Base-by-base conservation (phyloP, 805 yeast genomes). In the Vanderwaltozyma tropicalis region DNA sequence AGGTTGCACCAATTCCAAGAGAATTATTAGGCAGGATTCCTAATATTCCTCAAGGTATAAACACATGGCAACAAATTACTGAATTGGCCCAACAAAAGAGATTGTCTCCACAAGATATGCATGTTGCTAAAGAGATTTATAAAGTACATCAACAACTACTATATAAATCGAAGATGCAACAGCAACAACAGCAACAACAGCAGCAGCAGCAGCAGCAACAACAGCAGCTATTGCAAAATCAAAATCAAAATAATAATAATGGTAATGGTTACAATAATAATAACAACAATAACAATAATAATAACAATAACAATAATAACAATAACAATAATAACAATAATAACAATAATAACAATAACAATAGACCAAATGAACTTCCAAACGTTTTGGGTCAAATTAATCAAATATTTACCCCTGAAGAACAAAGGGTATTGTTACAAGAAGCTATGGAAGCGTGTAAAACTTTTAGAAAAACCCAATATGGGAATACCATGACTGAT, bases 31-130 rank as follows among this genome's bases (percentile, higher is more conserved):
- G 49, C 30, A 52, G 54, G 28, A 47, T 49, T 12, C 53, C 53
- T 27, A 46, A 46, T 39, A 36, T 49, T 7, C 96, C 96, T 0
- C 78, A 79, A 12, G 80, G 77, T 35, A 78, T 78, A 21, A 78
- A 72, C 47, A 83, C 94, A 6, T 87, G 95, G 95, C 73, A 76
- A 40, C 53, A 49, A 38, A 46, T 49, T 15, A 49, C 53, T 5
- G 53, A 46, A 39, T 50, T 57, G 20, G 61, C 61, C 21, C 64
- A 60, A 32, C 65, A 59, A 35, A 44, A 53, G 22, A 52, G 61
- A 37, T 44, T 46, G 19, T 53, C 60, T 32, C 62, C 52, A 33
- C 53, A 44, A 16, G 64, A 57, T 36, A 53, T 49, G 50, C 44
- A 47, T 42, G 40, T 55, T 42, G 47, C 57, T 39, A 39, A 60